Conservation (phyloP, 306 rosid genomes). For the Macrotyloma uniflorum region DNA sequence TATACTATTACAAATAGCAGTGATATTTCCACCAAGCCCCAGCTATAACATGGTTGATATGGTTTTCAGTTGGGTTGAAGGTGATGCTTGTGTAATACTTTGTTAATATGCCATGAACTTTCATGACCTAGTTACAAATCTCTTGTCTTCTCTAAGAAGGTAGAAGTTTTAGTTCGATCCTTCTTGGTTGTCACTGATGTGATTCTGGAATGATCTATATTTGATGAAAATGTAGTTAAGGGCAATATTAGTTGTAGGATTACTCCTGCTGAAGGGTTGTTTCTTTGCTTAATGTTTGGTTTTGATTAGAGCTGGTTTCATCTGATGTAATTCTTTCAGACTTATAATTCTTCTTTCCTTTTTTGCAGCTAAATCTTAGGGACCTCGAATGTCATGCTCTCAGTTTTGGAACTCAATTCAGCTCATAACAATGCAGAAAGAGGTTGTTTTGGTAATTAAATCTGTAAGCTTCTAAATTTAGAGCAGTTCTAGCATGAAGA, state of each 20-base stretch:
- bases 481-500: neutral
- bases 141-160: neutral
- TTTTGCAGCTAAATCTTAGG: slow-evolving; percentile 80
- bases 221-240: slow-evolving; percentile 31
- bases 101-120: slow-evolving; percentile 4
- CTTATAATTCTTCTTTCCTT: slow-evolving; percentile 21
- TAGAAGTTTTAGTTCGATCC: slow-evolving; percentile 11
- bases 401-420: slow-evolving; percentile 72
- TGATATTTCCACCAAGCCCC: neutral
- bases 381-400: slow-evolving; percentile 83
- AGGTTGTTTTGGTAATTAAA: slow-evolving; percentile 37
- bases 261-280: neutral
- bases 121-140: neutral
- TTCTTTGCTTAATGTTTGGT: slow-evolving; percentile 13
- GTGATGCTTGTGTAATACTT: neutral
- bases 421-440: slow-evolving; percentile 42
- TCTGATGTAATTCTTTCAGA: slow-evolving; percentile 15
- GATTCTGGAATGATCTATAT: neutral
- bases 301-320: neutral
- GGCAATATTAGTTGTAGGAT: slow-evolving; percentile 15
- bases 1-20: neutral
- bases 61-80: slow-evolving; percentile 3
- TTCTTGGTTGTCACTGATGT: slow-evolving; percentile 13
- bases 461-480: slow-evolving; percentile 1
- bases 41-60: neutral